Evolutionary conservation across 805 yeast species (phyloP).

Genomic region (Lipomyces yamadae): DNA sequence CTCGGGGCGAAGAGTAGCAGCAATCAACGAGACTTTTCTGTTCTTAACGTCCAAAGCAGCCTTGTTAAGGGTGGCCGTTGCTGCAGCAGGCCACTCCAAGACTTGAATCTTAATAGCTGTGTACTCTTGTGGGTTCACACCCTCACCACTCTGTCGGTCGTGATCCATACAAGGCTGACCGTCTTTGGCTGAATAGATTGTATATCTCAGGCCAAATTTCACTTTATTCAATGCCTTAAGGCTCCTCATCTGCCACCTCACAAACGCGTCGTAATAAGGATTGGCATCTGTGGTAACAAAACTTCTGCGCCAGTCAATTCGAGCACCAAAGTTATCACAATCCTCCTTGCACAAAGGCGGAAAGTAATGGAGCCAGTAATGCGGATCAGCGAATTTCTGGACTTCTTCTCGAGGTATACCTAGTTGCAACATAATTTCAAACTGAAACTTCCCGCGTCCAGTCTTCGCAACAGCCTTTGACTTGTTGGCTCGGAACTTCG

Average conservation of each 20-base stretch:
- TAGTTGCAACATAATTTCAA: conserved; percentile 92
- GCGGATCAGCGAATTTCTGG: conserved; percentile 86
- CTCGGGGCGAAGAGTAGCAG: conserved; percentile 98
- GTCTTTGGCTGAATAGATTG: conserved; percentile 95
- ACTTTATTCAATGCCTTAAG: conserved; percentile 85
- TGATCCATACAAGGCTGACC: conserved; percentile 99
- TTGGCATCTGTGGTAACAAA: conserved; percentile 93
- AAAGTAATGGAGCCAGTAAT: conserved; percentile 87
- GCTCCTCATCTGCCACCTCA: conserved; percentile 94
- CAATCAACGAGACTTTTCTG: conserved; percentile 81
- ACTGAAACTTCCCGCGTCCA: conserved; percentile 93
- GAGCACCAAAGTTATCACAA: conserved; percentile 81
- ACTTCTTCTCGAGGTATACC: conserved; percentile 87
- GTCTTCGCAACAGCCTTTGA: conserved; percentile 92
- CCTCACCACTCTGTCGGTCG: conserved; percentile 96
- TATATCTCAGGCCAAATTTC: conserved; percentile 97
- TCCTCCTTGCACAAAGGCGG: conserved; percentile 86
- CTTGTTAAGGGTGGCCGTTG: conserved; percentile 52
- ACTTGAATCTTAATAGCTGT: conserved; percentile 86
- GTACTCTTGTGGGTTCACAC: conserved; percentile 95
- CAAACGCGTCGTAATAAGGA: conserved; percentile 92
- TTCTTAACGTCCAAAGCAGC: conserved; percentile 51
- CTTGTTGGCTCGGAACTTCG: conserved; percentile 91
- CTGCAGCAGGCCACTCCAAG: conserved; percentile 61
- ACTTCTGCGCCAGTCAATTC: conserved; percentile 98